A percentile compares a stretch with the other conserved stretches of the same genome.
phyloP scores from a whole-genome alignment of 2,329 filamentous ascomycete species.

The Myriangium duriaei region DNA sequence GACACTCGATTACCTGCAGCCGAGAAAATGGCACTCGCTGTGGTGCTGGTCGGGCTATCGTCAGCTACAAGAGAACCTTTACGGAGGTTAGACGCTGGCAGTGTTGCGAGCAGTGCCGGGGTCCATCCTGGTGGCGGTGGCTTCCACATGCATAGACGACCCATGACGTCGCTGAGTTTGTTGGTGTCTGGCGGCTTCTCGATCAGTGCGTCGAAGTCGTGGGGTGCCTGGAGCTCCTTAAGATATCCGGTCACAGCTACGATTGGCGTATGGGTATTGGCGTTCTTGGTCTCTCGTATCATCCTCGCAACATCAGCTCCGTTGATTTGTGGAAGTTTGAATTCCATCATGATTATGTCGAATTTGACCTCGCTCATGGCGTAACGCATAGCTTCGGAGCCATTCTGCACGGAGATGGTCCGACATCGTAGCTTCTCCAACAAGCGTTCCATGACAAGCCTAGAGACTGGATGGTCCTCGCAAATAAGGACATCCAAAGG shows the following conservation, averaged over 20 bases:
- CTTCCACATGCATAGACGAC: constrained; percentile 86
- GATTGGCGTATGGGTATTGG: constrained; percentile 87
- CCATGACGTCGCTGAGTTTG: constrained; percentile 79
- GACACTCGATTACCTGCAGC: constrained; percentile 61
- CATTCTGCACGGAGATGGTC: constrained; percentile 82
- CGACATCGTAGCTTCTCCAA: constrained; percentile 91
- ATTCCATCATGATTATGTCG: constrained; percentile 97
- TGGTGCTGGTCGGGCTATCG: constrained; percentile 72
- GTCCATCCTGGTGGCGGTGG: constrained; percentile 53
- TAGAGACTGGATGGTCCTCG: constrained; percentile 92
- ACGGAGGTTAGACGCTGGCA: constrained; percentile 50
- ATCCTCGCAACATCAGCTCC: constrained; percentile 92
- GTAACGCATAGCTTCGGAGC: constrained; percentile 82
- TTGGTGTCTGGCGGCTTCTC: constrained; percentile 92
- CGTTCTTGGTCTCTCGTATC: constrained; percentile 93
- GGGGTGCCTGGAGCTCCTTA: constrained; percentile 89
- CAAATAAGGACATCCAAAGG: constrained; percentile 91
- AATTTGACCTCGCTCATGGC: constrained; percentile 97
- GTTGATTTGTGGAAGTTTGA: constrained; percentile 86
- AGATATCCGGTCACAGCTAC: constrained; percentile 94
- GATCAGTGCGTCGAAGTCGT: constrained; percentile 90
- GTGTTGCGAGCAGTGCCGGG: constrained; percentile 26
- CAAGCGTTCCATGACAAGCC: constrained; percentile 97
- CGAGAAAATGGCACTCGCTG: constrained; percentile 51
- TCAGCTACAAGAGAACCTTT: constrained; percentile 53